Percentiles rank a stretch among this genome's conserved stretches.
Conservation (phyloP, 768 basidiomycete species). For the Tylopilus felleus region DNA sequence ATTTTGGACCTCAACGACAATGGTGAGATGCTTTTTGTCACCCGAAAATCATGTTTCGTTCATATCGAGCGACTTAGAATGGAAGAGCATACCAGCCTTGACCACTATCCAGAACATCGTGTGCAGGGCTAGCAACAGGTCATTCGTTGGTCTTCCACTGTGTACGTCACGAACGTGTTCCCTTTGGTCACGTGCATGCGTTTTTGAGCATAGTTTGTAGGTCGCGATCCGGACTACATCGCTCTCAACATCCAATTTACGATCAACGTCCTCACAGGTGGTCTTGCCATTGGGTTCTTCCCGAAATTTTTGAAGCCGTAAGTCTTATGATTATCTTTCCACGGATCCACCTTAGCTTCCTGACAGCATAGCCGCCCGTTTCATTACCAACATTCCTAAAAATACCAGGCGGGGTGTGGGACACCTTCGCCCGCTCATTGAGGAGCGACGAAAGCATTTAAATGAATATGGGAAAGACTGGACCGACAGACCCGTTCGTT, state of each 20-base stretch:
- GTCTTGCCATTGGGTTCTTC: conserved; percentile 11
- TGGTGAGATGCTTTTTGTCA: conserved; percentile 1
- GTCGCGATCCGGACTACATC: neutral
- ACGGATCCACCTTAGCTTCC: neutral
- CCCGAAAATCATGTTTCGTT: neutral
- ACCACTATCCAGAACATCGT: conserved; percentile 34
- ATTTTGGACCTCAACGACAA: conserved; percentile 25
- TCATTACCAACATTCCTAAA: conserved; percentile 7
- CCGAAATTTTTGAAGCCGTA: conserved; percentile 31
- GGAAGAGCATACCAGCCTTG: conserved; percentile 12
- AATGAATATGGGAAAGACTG: conserved; percentile 26
- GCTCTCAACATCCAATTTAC: neutral
- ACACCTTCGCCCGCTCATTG: conserved; percentile 28
- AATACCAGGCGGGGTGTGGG: conserved; percentile 3
- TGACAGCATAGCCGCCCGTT: neutral
- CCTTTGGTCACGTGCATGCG: neutral
- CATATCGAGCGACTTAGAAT: conserved; percentile 31
- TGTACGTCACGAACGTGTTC: conserved; percentile 40
- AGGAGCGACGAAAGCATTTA: conserved; percentile 23
- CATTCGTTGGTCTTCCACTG: conserved; percentile 46
- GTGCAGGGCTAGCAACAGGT: conserved; percentile 40
- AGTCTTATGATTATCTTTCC: neutral
- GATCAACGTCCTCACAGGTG: neutral
- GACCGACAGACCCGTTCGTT: conserved; percentile 33
- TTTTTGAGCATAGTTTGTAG: neutral